Evolutionary conservation across 495 filamentous ascomycete genomes (phyloP).

Genomic region (Penicillium samsonianum): DNA sequence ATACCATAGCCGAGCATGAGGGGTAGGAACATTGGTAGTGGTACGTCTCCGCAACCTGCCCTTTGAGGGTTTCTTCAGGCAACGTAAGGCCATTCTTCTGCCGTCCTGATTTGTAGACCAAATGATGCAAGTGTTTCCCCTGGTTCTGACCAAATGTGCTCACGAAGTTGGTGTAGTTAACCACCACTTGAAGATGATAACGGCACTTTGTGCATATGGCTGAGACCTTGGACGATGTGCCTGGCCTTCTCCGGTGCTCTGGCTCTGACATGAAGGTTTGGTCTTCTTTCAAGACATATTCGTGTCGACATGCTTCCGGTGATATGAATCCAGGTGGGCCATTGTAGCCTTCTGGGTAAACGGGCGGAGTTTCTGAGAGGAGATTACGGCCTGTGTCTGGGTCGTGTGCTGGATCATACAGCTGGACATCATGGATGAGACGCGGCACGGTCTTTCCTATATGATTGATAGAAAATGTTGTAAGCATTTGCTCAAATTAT

Average conservation of each 20-base stretch:
- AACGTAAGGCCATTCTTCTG: slow-evolving; percentile 27
- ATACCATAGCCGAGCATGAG: slow-evolving; percentile 56
- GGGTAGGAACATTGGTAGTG: slow-evolving; percentile 62
- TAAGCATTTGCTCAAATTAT: slow-evolving; percentile 9
- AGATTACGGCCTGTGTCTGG: slow-evolving; percentile 51
- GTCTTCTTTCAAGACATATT: slow-evolving; percentile 53
- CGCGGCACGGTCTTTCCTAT: slow-evolving; percentile 65
- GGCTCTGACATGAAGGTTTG: slow-evolving; percentile 50
- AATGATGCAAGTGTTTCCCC: slow-evolving; percentile 47
- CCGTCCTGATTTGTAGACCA: slow-evolving; percentile 43
- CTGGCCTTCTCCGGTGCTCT: slow-evolving; percentile 38
- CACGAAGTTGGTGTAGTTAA: slow-evolving; percentile 41
- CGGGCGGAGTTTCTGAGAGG: slow-evolving; percentile 53
- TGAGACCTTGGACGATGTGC: slow-evolving; percentile 51
- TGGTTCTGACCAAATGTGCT: slow-evolving; percentile 17
- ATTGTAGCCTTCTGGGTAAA: slow-evolving; percentile 36
- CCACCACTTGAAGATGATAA: slow-evolving; percentile 52
- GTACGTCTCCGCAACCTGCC: slow-evolving; percentile 43
- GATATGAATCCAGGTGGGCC: slow-evolving; percentile 37
- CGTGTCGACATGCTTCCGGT: slow-evolving; percentile 55
- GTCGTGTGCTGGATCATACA: slow-evolving; percentile 56
- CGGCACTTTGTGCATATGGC: slow-evolving; percentile 59
- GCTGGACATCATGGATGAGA: slow-evolving; percentile 57
- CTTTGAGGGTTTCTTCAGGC: slow-evolving; percentile 33
- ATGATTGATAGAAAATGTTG: neutral